Evolutionary conservation across 495 filamentous ascomycete genomes (phyloP).

Genomic region (Schizothecium vesticola): DNA sequence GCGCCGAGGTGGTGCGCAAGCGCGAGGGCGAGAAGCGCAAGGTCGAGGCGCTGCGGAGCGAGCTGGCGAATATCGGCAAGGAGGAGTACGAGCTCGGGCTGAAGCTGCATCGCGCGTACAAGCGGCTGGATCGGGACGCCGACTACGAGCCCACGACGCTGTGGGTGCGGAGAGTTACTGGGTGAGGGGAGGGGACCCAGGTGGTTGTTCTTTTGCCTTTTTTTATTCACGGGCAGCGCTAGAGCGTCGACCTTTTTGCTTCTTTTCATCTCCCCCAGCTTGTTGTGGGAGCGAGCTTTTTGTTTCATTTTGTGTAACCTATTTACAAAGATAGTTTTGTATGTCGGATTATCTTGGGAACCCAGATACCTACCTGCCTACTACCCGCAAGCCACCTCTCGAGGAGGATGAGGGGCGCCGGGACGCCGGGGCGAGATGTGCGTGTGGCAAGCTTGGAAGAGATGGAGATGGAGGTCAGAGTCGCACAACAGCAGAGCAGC

Average conservation of each 20-base stretch:
- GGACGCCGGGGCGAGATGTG: not conserved
- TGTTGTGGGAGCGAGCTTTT: not conserved
- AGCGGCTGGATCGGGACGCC: conserved; percentile 60
- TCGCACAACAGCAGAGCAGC: not conserved
- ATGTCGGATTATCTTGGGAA: not conserved
- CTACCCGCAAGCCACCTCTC: no score
- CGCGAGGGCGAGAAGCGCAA: conserved; percentile 67
- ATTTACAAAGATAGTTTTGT: not conserved
- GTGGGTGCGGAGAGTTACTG: conserved; percentile 71
- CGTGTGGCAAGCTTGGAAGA: not conserved
- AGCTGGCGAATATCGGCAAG: conserved; percentile 71
- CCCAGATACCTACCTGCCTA: not conserved
- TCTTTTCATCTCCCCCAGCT: not conserved
- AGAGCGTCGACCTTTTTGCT: not conserved
- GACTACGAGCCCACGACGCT: conserved; percentile 63
- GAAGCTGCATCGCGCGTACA: conserved; percentile 74
- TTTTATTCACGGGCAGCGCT: not conserved
- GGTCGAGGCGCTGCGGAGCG: conserved; percentile 61
- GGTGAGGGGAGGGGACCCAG: conserved; percentile 10
- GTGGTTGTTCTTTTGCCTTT: not conserved
- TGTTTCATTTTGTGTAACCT: not conserved
- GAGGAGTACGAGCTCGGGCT: conserved; percentile 85
- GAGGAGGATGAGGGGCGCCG: no score
- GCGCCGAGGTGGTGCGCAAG: conserved; percentile 39
- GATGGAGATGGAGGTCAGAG: not conserved